Evolutionary conservation across 2,329 filamentous ascomycete species (phyloP), one percentile per base, ranked within the genome.

Genomic region (Rhexocercosporidium sp.): DNA sequence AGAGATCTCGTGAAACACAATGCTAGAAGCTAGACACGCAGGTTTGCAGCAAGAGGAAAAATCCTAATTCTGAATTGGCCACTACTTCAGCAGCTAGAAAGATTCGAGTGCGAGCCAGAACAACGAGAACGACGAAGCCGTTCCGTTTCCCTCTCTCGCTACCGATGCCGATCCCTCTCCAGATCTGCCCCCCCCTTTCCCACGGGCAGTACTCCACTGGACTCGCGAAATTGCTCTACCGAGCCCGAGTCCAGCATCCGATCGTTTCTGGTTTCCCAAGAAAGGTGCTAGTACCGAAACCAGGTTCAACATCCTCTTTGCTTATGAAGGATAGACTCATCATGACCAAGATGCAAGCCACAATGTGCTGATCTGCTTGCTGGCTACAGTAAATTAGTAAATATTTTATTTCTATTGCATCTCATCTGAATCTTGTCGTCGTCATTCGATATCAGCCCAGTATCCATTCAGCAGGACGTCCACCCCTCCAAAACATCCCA

Each of bases 271-370:
- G 4, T 31, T 16, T 49, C 20, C 46, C 46, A 49, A 22, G 22
- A 49, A 27, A 25, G n/a, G 20, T 12, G 46, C 20, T 3, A 51
- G 27, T 37, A 11, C 27, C 4, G n/a, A 31, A 49, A 51, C 31
- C 53, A 56, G 31, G 29, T 37, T 22, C 53, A 34, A 34, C 44
- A 20, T 47, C 29, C 31, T 39, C 11, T 16, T 18, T 57, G 54
- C 54, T 57, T 25, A 57, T 57, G 20, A 37, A 57, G 54, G 41
- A 25, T n/a, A 41, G 34, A 39, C 34, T 57, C 31, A 39, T 57
- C 54, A 57, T 39, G 34, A 41, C 54, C 20, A 39, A 57, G n/a
- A 37, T 53, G 54, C 20, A 57, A 57, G 54, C 54, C 29, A 56
- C 31, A 20, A 37, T 8, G 31, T 56, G 29, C 16, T n/a, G 29